These are phyloP conservation scores for Pyricularia sp. DNA, from an alignment of 2,329 filamentous ascomycete genomes.

Conservation along the genomic window DNA sequence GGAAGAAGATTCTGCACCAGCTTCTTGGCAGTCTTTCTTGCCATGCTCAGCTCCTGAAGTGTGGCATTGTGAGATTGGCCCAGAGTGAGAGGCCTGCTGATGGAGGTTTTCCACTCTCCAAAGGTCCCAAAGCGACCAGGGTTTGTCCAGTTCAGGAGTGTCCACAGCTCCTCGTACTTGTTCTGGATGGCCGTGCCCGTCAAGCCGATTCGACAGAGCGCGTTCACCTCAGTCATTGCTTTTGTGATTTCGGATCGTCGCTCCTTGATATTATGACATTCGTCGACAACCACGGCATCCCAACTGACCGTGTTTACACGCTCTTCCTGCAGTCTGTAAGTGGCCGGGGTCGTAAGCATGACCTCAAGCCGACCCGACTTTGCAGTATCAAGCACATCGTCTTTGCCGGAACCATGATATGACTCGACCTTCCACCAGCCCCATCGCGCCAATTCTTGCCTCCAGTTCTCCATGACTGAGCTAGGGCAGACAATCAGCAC, in stretches of 20 bases:
- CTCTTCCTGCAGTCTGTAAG: conserved; percentile 70
- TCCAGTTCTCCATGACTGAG: conserved; percentile 85
- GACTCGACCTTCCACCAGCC: conserved; percentile 89
- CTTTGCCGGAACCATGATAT: conserved; percentile 65
- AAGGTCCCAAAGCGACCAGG: conserved; percentile 60
- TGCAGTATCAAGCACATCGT: conserved; percentile 63
- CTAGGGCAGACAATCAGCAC: conserved; percentile 84
- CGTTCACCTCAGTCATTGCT: conserved; percentile 84
- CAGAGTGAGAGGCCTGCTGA: conserved; percentile 70
- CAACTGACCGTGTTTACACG: conserved; percentile 76
- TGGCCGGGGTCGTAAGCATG: conserved; percentile 89
- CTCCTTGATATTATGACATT: conserved; percentile 87
- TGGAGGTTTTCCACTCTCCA: conserved; percentile 67
- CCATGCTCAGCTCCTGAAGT: conserved; percentile 67
- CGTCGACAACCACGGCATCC: conserved; percentile 92
- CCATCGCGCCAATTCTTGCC: conserved; percentile 76
- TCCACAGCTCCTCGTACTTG: conserved; percentile 96
- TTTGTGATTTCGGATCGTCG: conserved; percentile 66
- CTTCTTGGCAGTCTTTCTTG: conserved; percentile 72
- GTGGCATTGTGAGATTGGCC: conserved; percentile 94
- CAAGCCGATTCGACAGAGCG: conserved; percentile 83
- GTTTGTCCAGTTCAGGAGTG: conserved; percentile 90
- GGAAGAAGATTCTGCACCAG: conserved; percentile 83
- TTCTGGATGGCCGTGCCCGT: conserved; percentile 97
- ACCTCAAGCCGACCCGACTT: conserved; percentile 72